Evolutionary conservation across 2,329 filamentous ascomycete genomes (phyloP), one percentile per base, ranked within the genome.

Genomic region (Calonectria fujianensis): DNA sequence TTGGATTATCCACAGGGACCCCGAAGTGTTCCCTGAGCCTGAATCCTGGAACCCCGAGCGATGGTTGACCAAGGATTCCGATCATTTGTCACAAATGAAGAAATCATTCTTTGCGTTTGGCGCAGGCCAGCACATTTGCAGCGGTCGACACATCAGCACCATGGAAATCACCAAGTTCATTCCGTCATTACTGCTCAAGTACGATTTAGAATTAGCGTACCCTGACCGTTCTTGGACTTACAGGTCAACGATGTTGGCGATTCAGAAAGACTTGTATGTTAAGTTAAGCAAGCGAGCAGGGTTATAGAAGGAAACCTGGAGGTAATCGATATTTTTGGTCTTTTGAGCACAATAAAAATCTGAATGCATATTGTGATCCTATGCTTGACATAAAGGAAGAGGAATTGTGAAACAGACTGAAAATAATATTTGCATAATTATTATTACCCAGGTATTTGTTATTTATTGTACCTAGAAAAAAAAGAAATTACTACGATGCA

Each of bases 141-240:
- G 39, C 20, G 63, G 63, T 32, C n/a, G 63, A 13, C 63, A 65
- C 10, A 50, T 65, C 5, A 65, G 63, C 41, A 48, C 41, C 24
- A 48, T 65, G 63, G 63, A 65, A 65, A 65, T 48, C 29, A 65
- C 63, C 24, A 65, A 65, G 63, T 32, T 65, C 18, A 65, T 65
- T 24, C 63, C 63, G 6, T 48, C 63, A 32, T 24, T 65, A 18
- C 18, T 65, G 29, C 29, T 65, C 18, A 48, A 31, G 41, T 65
- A 65, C 32, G 63, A 65, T 11, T 31, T 65, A 35, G 27, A 45
- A 35, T 13, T 66, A 24, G 35, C 57, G 2, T 61, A 39, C n/a
- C 57, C 57, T 4, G 57, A 61, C n/a, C 57, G 57, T 24, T 7
- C 57, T n/a, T 61, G 57, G 57, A 61, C 57, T 2, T 61, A 61